These are phyloP conservation scores for Phaffia tasmanica DNA, from an alignment of 768 basidiomycete species.

Conservation along the genomic window DNA sequence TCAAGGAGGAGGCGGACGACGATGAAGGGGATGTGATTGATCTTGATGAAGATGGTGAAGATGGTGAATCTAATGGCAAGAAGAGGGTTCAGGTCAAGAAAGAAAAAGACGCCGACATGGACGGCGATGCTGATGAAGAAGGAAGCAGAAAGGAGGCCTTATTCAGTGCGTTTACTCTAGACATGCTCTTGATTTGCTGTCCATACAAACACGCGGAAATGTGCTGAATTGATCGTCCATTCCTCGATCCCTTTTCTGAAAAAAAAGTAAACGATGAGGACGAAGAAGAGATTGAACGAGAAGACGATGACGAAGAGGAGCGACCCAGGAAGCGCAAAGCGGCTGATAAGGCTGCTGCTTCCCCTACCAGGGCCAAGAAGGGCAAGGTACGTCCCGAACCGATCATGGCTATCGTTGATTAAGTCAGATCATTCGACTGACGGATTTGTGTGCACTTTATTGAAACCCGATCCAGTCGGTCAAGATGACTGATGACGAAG, in stretches of 20 bases:
- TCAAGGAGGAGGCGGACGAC: slow-evolving; percentile 33
- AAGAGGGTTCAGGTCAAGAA: slow-evolving; percentile 38
- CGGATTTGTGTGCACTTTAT: neutral
- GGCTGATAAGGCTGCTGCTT: slow-evolving; percentile 5
- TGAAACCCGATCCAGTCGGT: slow-evolving; percentile 43
- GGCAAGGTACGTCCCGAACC: slow-evolving; percentile 15
- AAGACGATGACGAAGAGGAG: slow-evolving; percentile 38
- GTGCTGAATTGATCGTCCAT: no score
- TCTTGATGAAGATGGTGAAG: slow-evolving; percentile 28
- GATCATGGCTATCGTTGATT: neutral
- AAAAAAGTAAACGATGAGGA: slow-evolving; percentile 29
- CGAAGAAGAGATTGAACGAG: slow-evolving; percentile 29
- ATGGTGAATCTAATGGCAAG: slow-evolving; percentile 34
- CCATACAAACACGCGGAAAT: neutral
- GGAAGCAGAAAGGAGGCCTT: neutral
- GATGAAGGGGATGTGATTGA: slow-evolving; percentile 39
- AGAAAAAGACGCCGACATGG: slow-evolving; percentile 26
- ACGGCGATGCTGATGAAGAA: neutral
- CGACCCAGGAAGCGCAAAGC: slow-evolving; percentile 25
- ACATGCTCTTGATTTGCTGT: no score
- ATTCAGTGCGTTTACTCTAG: neutral
- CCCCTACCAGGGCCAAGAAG: slow-evolving; percentile 17
- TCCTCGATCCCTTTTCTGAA: neutral
- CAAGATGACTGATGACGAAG: slow-evolving; percentile 46
- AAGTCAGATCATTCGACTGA: neutral